Evolutionary conservation across 1,284 basidiomycete genomes (phyloP), one percentile per base, ranked within the genome.

Genomic region (Ceratobasidium sp.): DNA sequence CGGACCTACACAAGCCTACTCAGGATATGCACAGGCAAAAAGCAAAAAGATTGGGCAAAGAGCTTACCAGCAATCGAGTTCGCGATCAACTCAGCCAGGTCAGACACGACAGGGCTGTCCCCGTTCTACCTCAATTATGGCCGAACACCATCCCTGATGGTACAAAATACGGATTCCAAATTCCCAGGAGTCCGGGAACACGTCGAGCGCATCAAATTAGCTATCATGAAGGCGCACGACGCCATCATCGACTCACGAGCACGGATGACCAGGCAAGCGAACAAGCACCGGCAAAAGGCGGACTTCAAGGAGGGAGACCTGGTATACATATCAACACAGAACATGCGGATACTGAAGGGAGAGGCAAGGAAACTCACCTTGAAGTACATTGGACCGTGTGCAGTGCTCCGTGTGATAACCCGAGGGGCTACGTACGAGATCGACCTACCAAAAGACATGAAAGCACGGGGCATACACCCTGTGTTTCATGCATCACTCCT

Each of bases 41-140:
- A 81, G 11, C 84, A 85, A 69, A 80, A 76, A 24, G 81, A 85
- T 73, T 85, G 84, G 84, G 83, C 81, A 0, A 13, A 39, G 0
- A 80, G 79, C 48, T 61, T 85, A 27, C 83, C 83, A 0, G 79
- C 79, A 0, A 82, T 84, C 19, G 82, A 84, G 75, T 84, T 83
- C 75, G 81, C 81, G 5, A 76, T 84, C n/a, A 81, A 81, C 66
- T 72, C 64, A 9, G 77, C 81, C 6, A 74, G 80, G 0, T 81
- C 76, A 27, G 79, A 77, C 0, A 74, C 79, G 24, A 82, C 79
- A 8, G 79, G 80, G 0, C 83, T 80, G 63, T 78, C 82, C 0
- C 83, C 82, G 1, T 85, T 84, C 77, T 79, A 76, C 43, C 71
- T 84, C 39, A 81, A 83, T 72, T 74, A 73, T 11, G 19, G 65